Percentiles rank a stretch among this genome's conserved stretches.
phyloP scores from a whole-genome alignment of 23 red algal genomes.

The Agarophyton chilense region DNA sequence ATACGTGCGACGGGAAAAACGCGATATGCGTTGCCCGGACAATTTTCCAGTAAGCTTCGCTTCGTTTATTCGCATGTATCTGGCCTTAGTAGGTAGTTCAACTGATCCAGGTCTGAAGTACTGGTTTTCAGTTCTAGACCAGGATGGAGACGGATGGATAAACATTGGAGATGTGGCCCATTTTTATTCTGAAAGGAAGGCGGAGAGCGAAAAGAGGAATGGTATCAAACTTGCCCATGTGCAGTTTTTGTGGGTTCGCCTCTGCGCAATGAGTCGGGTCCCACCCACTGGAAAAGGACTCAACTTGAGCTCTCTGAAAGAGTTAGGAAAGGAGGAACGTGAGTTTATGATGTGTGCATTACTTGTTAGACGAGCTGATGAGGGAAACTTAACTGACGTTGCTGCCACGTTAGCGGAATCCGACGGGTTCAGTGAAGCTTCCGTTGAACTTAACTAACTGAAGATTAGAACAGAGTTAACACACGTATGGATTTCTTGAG shows the following conservation, averaged over 20 bases:
- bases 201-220: constrained; percentile 55
- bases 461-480: neutral
- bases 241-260: constrained; percentile 54
- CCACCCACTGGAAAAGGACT: constrained; percentile 32
- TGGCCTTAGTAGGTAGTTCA: constrained; percentile 34
- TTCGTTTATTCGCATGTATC: constrained; percentile 54
- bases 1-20: constrained; percentile 17
- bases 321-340: constrained; percentile 56
- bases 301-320: constrained; percentile 30
- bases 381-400: constrained; percentile 69
- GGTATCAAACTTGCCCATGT: constrained; percentile 52
- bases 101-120: constrained; percentile 63
- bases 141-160: constrained; percentile 73
- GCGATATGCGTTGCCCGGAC: neutral
- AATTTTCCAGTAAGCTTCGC: neutral
- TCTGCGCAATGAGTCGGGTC: constrained; percentile 63
- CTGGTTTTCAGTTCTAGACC: constrained; percentile 78
- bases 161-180: constrained; percentile 51
- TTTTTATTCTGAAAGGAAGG: constrained; percentile 66
- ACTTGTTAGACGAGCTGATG: constrained; percentile 62
- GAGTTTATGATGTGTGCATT: constrained; percentile 77
- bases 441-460: constrained; percentile 2
- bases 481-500: no score
- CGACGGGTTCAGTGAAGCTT: neutral
- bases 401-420: constrained; percentile 53